Evolutionary conservation across 257 asterid genomes (phyloP), one percentile per base, ranked within the genome.

Genomic region (Catharanthus roseus): DNA sequence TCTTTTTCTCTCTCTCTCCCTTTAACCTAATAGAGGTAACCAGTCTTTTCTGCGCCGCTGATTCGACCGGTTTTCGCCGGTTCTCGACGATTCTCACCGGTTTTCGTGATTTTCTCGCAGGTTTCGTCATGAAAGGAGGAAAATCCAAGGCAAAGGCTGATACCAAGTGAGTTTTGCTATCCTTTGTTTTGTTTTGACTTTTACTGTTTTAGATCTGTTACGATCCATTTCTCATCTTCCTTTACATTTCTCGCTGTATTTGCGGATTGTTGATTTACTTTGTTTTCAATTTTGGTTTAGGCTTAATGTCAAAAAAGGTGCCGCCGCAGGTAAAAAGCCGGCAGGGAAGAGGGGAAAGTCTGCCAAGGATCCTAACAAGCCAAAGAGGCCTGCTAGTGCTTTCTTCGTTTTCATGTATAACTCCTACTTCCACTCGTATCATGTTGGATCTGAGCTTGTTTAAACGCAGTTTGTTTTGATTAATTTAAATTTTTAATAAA

Each of bases 371-470:
- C 97, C 97, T 1, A 92, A 92, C 87, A 92, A 87, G 84, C 97
- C 97, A 0, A 92, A 89, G 86, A 86, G 97, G 87, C 97, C 97
- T 68, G 92, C 96, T 5, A 89, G 96, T 64, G 96, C 97, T 47
- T 92, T 92, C 74, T 92, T 92, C 80, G 91, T 92, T 23, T 92
- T 89, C 92, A 91, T 91, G 97, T 91, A 89, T 51, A 61, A 9
- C 16, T 31, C 49, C 1, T 1, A 0, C 23, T 10, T 28, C 4
- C 0, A 0, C 36, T 7, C 8, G 1, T 1, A 5, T 21, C 1
- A 1, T 42, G 23, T 10, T 47, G 33, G 18, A 23, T 61, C 50
- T 26, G 19, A 10, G 28, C 1, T 4, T n/a, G 51, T 16, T 36
- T 34, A 0, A 15, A 6, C 0, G 26, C 15, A 6, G 12, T 47